Percentiles rank a stretch among this genome's conserved stretches.
Conservation (phyloP, 1,139 yeast genomes). For the Candida smagusa region DNA sequence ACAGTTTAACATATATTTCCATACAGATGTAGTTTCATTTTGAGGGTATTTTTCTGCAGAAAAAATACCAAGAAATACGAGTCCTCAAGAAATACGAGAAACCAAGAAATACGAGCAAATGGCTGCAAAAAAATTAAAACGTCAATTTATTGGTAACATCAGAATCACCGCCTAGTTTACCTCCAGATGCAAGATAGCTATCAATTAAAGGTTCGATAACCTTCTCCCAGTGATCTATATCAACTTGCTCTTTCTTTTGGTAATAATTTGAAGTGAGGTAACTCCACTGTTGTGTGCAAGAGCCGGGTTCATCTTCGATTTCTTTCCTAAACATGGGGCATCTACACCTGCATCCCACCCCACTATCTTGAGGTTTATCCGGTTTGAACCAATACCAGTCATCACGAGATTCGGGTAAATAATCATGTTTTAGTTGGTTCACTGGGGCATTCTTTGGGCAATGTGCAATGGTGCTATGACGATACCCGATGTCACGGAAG, state of each 20-base stretch:
- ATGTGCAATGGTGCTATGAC: conserved; percentile 74
- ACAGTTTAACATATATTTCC: conserved; percentile 22
- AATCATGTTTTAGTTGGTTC: conserved; percentile 46
- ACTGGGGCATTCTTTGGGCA: conserved; percentile 68
- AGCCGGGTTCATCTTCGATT: conserved; percentile 52
- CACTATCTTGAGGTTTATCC: conserved; percentile 47
- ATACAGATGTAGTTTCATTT: too few species aligned
- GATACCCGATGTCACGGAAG: conserved; percentile 86
- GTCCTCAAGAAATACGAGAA: too few species aligned
- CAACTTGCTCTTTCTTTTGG: conserved; percentile 19
- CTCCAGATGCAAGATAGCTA: conserved; percentile 23
- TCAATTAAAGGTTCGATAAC: conserved; percentile 27
- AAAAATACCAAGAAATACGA: too few species aligned
- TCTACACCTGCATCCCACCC: conserved; percentile 83
- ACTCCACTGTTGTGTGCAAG: conserved; percentile 61
- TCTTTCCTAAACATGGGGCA: conserved; percentile 59
- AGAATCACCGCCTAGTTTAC: conserved; percentile 22
- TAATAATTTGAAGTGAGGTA: conserved; percentile 35
- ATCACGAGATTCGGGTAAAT: conserved; percentile 19
- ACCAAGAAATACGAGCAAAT: too few species aligned
- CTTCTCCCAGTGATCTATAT: conserved; percentile 34
- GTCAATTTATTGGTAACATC: conserved; percentile 9
- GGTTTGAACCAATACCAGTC: conserved; percentile 36
- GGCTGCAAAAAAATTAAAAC: too few species aligned
- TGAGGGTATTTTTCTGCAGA: too few species aligned